Evolutionary conservation across 78 protist genomes (phyloP), one percentile per base, ranked within the genome.

Genomic region (Speleostelium caveatum): DNA sequence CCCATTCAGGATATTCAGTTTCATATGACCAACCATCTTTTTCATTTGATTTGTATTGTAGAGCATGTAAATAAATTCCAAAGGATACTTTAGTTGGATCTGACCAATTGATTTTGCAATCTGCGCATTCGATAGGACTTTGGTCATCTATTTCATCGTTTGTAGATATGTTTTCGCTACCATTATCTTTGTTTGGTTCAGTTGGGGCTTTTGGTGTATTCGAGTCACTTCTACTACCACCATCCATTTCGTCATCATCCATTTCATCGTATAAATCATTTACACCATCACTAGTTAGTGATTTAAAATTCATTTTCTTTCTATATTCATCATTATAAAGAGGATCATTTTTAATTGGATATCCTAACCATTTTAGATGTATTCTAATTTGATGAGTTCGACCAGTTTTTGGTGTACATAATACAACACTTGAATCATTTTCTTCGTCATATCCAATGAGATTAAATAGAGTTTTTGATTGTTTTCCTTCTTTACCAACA

Each of bases 301-400:
- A 35, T 39, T 80, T 80, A 6, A 36, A 4, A 32, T 42, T 5
- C 19, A 51, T 33, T 21, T 35, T 28, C 19, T 58, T 60, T 41
- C 41, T 73, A 35, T 38, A 73, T 30, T 55, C 66, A 73, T 66
- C 66, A 53, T 87, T 87, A 65, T 96, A 97, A 3, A 93, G 2
- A 21, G 96, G 92, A 60, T 97, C 98, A 59, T 96, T 92, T 38
- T 35, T 60, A 36, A 97, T 97, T 30, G 98, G 98, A 30, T 63
- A 59, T 19, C 96, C 96, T 3, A 75, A 3, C 86, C 92, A 53
- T 65, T 87, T 91, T 6, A 97, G 86, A 38, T 97, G 99, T 5
- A 97, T 55, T 4, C 99, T 92, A n/a, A 97, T 96, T 65, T 97
- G 99, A 63, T 97, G 99, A 3, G 94, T 95, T 28, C 99, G 66